A percentile compares a stretch with the other conserved stretches of the same genome.
Conservation (phyloP, 2,329 filamentous ascomycete genomes). For the Pezicula carpinea region DNA sequence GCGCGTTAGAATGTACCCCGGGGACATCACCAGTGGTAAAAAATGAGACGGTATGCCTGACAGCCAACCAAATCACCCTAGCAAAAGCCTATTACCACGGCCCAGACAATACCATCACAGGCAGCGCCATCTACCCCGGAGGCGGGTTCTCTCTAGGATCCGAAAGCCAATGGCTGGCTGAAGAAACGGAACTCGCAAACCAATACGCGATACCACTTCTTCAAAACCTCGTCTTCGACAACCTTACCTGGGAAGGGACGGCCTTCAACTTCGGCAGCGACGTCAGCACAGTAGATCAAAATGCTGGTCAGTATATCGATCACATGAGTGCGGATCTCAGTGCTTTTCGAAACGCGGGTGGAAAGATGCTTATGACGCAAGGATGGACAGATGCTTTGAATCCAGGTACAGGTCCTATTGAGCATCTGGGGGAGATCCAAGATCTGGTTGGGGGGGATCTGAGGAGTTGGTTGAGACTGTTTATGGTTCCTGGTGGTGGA, state of each 20-base stretch:
- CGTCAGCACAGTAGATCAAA: slow-evolving; percentile 28
- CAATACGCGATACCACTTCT: slow-evolving; percentile 34
- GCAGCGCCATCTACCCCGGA: slow-evolving; percentile 31
- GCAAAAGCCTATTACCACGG: slow-evolving; percentile 28
- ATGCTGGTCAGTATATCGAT: slow-evolving; percentile 33
- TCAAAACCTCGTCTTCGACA: slow-evolving; percentile 37
- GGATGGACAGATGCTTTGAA: slow-evolving; percentile 35
- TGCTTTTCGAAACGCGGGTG: slow-evolving; percentile 25
- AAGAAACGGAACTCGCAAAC: slow-evolving; percentile 30
- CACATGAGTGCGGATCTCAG: slow-evolving; percentile 29
- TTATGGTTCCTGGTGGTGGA: slow-evolving; percentile 35
- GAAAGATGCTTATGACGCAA: slow-evolving; percentile 35
- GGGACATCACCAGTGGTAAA: slow-evolving; percentile 6
- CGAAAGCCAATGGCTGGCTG: slow-evolving; percentile 32
- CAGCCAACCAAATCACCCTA: slow-evolving; percentile 25
- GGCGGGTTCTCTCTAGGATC: slow-evolving; percentile 32
- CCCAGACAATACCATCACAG: slow-evolving; percentile 6
- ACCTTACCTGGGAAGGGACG: slow-evolving; percentile 30
- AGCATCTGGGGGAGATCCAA: slow-evolving; percentile 29
- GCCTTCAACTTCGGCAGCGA: slow-evolving; percentile 34
- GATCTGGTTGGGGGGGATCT: slow-evolving; percentile 19
- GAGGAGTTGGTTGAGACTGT: slow-evolving; percentile 30
- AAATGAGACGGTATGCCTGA: slow-evolving; percentile 24
- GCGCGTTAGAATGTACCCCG: slow-evolving; percentile 24
- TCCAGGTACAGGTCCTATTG: slow-evolving; percentile 32